A percentile compares a stretch with the other conserved stretches of the same genome.
These are phyloP conservation scores for Acephala macrosclerotiorum DNA, from an alignment of 2,329 filamentous ascomycete species.

Conservation along the genomic window DNA sequence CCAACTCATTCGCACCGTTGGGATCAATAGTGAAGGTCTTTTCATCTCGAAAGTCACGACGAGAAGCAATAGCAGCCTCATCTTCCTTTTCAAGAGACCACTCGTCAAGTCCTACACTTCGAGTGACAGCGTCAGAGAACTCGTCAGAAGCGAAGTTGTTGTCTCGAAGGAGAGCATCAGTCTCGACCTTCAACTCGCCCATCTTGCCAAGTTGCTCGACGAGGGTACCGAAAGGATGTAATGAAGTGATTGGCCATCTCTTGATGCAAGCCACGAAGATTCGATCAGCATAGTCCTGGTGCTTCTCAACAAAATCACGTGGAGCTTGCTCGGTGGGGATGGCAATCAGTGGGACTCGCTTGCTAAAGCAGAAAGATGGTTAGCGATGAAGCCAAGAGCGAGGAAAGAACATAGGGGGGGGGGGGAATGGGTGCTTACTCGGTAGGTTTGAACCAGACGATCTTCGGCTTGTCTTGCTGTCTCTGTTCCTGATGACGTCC, in stretches of 20 bases:
- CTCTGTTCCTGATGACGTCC: constrained; percentile 79
- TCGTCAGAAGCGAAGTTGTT: constrained; percentile 99
- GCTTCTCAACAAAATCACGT: constrained; percentile 97
- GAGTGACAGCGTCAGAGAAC: constrained; percentile 94
- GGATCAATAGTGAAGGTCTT: constrained; percentile 92
- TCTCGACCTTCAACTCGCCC: constrained; percentile 97
- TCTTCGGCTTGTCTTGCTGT: constrained; percentile 96
- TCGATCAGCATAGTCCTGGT: constrained; percentile 95
- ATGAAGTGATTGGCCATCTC: constrained; percentile 98
- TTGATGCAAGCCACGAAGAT: constrained; percentile 99
- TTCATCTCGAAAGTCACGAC: constrained; percentile 90
- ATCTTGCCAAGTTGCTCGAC: constrained; percentile 97
- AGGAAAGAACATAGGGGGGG: no score
- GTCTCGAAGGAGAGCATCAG: constrained; percentile 93
- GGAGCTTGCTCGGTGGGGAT: constrained; percentile 98
- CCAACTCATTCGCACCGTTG: constrained; percentile 85
- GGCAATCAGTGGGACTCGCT: constrained; percentile 96
- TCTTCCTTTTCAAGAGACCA: constrained; percentile 89
- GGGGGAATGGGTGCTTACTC: no score
- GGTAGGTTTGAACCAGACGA: constrained; percentile 99
- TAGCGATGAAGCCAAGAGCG: no score
- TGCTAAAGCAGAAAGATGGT: no score
- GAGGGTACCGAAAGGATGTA: constrained; percentile 96
- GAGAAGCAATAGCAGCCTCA: constrained; percentile 73
- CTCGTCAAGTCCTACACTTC: constrained; percentile 90